Base-by-base conservation (phyloP, 768 basidiomycete genomes). In the Mycena venus region DNA sequence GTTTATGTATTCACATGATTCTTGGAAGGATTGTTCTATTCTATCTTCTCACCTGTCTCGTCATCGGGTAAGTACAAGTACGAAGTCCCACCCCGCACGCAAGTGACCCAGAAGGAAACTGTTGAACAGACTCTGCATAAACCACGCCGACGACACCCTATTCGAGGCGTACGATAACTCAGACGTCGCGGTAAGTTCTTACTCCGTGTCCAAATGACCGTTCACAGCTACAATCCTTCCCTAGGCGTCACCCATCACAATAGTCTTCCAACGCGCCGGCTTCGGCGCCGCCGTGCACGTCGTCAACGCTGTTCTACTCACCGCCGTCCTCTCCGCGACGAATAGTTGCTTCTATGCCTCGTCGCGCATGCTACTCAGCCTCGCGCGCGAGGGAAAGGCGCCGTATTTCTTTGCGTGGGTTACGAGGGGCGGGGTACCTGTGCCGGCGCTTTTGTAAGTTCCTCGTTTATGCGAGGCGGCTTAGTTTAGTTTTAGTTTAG, bases 321-420 rank as follows among this genome's bases (percentile, higher is more conserved):
- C 92, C 38, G 90, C 91, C 0, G 91, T 91, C 3, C 79, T 92
- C 60, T 92, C 91, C 19, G 90, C 91, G n/a, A 90, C 89, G 3
- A 90, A 91, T 74, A 90, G 90, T 1, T 91, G 90, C 78, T 91
- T 93, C 79, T 93, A 90, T 77, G 92, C 91, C 6, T 90, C 90
- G 67, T 91, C 91, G 4, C 87, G 91, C 1, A 90, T 91, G 86
- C 80, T 92, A 9, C 82, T 88, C 38, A 88, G 91, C 0, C 85
- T 95, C n/a, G 93, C 92, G 6, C 88, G 89, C 69, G 83, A 85
- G 25, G 93, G 93, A 0, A 88, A 92, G 75, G 94, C 93, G 0
- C 94, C 93, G 19, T 84, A 83, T 34, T 69, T 92, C 66, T 93
- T 94, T 82, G 89, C 90, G 23, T 91, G 89, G 85, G 90, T 91